phyloP scores from a whole-genome alignment of 192 early-diverging fungal genomes.

The Cetraspora pellucida region DNA sequence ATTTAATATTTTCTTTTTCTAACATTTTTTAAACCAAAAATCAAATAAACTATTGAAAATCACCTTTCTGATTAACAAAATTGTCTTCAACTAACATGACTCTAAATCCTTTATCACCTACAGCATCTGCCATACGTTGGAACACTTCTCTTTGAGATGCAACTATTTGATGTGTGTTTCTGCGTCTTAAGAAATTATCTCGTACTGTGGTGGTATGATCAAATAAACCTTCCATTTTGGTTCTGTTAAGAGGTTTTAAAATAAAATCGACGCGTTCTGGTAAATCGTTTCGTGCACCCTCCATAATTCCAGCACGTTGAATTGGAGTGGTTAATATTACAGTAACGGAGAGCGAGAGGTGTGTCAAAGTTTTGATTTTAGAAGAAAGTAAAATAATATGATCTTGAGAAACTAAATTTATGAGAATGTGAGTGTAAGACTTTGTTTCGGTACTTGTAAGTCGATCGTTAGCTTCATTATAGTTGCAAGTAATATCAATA shows the following conservation, averaged over 20 bases:
- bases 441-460: conserved; percentile 19
- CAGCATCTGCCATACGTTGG: conserved; percentile 51
- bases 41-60: background rate
- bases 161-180: conserved; percentile 50
- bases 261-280: conserved; percentile 53
- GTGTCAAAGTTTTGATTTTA: conserved; percentile 29
- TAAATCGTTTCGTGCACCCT: conserved; percentile 42
- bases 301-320: conserved; percentile 53
- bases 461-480: conserved; percentile 44
- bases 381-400: conserved; percentile 43
- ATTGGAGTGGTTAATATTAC: conserved; percentile 60
- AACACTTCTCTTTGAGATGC: conserved; percentile 56
- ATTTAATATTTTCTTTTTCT: background rate
- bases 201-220: conserved; percentile 37
- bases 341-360: conserved; percentile 32
- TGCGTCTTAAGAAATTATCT: conserved; percentile 38
- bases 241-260: conserved; percentile 58
- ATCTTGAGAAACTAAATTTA: conserved; percentile 51
- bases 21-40: background rate
- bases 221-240: conserved; percentile 53
- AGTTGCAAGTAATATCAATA: conserved; percentile 46
- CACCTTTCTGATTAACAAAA: conserved; percentile 56
- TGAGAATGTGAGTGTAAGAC: conserved; percentile 15
- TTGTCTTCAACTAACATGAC: conserved; percentile 62
- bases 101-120: conserved; percentile 51